phyloP scores from a whole-genome alignment of 495 filamentous ascomycete genomes.

The Trichoderma parareesei region DNA sequence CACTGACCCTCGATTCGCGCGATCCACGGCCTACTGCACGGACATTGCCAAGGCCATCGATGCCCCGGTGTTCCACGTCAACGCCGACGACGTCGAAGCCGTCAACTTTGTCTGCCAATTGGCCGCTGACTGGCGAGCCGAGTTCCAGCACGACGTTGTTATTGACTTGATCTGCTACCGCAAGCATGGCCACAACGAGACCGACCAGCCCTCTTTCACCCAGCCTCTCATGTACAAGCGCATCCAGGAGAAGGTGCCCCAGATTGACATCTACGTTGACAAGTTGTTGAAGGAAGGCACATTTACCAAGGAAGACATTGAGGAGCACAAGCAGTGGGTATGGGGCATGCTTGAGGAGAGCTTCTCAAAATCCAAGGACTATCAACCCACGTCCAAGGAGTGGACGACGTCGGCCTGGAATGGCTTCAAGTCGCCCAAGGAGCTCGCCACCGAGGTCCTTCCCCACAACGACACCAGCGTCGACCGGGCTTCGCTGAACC shows the following conservation, averaged over 20 bases:
- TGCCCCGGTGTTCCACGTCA: constrained; percentile 97
- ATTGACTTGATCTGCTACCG: constrained; percentile 98
- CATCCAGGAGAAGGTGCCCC: constrained; percentile 68
- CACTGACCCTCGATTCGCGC: constrained; percentile 94
- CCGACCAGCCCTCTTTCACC: constrained; percentile 98
- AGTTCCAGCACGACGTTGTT: constrained; percentile 96
- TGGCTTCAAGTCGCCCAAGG: constrained; percentile 97
- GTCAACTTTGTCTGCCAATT: constrained; percentile 97
- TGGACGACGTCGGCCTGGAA: constrained; percentile 99
- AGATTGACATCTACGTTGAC: constrained; percentile 81
- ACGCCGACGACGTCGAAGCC: constrained; percentile 95
- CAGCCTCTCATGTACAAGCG: constrained; percentile 99
- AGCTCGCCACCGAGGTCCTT: constrained; percentile 87
- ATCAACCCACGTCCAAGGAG: constrained; percentile 91
- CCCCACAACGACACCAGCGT: constrained; percentile 87
- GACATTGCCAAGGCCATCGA: constrained; percentile 99
- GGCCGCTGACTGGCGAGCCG: constrained; percentile 91
- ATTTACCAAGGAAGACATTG: constrained; percentile 95
- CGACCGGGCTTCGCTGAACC: constrained; percentile 55
- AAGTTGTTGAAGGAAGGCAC: constrained; percentile 82
- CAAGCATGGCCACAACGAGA: constrained; percentile 99
- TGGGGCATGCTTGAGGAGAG: constrained; percentile 98
- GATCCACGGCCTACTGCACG: constrained; percentile 96
- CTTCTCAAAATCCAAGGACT: constrained; percentile 94
- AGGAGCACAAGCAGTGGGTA: constrained; percentile 99